Percentiles rank a stretch among this genome's conserved stretches.
phyloP scores from a whole-genome alignment of 2,329 filamentous ascomycete genomes.

The Blastomyces percursus region DNA sequence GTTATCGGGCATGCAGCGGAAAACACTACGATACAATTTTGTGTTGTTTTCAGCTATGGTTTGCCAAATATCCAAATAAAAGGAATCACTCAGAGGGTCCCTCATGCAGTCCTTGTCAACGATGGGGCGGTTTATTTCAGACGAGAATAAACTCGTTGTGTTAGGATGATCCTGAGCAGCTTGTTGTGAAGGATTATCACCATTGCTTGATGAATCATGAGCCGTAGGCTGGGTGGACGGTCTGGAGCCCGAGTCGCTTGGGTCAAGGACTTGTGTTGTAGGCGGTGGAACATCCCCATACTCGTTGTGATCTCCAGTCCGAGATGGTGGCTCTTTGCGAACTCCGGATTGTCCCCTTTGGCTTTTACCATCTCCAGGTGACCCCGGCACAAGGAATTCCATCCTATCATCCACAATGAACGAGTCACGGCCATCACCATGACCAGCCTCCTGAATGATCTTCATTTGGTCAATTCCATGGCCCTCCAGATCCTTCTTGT shows the following conservation, averaged over 20 bases:
- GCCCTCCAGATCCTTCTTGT: slow-evolving; percentile 67
- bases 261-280: slow-evolving; percentile 48
- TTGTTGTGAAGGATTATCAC: slow-evolving; percentile 42
- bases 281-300: slow-evolving; percentile 10
- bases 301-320: background rate
- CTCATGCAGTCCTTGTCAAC: slow-evolving; percentile 89
- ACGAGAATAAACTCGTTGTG: slow-evolving; percentile 39
- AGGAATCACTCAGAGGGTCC: slow-evolving; percentile 71
- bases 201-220: slow-evolving; percentile 46
- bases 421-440: slow-evolving; percentile 59
- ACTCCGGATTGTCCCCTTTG: background rate
- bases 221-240: background rate
- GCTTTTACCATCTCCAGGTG: slow-evolving; percentile 29
- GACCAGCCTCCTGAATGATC: slow-evolving; percentile 48
- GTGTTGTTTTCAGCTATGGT: slow-evolving; percentile 88
- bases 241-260: background rate
- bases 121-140: slow-evolving; percentile 61
- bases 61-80: slow-evolving; percentile 83
- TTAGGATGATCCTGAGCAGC: slow-evolving; percentile 40
- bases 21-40: slow-evolving; percentile 83
- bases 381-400: slow-evolving; percentile 59
- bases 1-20: slow-evolving; percentile 93
- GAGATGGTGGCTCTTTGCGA: background rate
- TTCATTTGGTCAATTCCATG: slow-evolving; percentile 68
- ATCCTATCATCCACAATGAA: slow-evolving; percentile 51